Evolutionary conservation across 1,284 basidiomycete species (phyloP), one percentile per base, ranked within the genome.

Genomic region (Sporisorium scitamineum): DNA sequence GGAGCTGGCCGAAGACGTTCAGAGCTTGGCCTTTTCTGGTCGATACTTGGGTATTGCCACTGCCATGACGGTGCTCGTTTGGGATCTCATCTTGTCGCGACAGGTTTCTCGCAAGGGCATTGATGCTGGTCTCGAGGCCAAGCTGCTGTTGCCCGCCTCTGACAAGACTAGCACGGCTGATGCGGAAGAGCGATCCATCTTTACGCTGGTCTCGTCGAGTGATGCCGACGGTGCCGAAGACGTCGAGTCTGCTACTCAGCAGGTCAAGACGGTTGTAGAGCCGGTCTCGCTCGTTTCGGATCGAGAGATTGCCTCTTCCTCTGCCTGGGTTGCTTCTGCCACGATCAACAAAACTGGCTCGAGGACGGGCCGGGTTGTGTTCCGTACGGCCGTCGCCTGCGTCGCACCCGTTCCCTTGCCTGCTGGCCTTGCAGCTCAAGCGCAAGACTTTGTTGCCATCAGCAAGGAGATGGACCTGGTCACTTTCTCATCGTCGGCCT

Each of bases 1-100:
- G 4, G 81, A 79, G 63, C 42, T 82, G 26, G 62, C 54, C 16
- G 27, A 61, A 1, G 74, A 65, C 2, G 55, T 72, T 1, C 41
- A 58, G 18, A 55, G 61, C 18, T 60, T 74, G 10, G 54, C 58
- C 14, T 82, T 84, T 41, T 68, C 68, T 14, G 82, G 82, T 16
- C 65, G 82, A 11, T 82, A 70, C 48, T 47, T 84, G 20, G 77
- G 63, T 22, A 42, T 81, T 18, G 73, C 76, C 10, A 56, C 70
- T 2, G 8, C 52, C 9, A 32, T 48, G 5, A 52, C 69, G 10
- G 58, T 84, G 42, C 60, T 82, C 3, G 37, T 80, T 1, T 84
- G 81, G 81, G 82, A 84, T 50, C 60, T 84, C n/a, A 70, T 84
- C 18, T 51, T 72, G 5, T 79, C 78, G 20, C 54, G 62, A 45